phyloP scores from a whole-genome alignment of 768 basidiomycete species.

The Naganishia antarctica region DNA sequence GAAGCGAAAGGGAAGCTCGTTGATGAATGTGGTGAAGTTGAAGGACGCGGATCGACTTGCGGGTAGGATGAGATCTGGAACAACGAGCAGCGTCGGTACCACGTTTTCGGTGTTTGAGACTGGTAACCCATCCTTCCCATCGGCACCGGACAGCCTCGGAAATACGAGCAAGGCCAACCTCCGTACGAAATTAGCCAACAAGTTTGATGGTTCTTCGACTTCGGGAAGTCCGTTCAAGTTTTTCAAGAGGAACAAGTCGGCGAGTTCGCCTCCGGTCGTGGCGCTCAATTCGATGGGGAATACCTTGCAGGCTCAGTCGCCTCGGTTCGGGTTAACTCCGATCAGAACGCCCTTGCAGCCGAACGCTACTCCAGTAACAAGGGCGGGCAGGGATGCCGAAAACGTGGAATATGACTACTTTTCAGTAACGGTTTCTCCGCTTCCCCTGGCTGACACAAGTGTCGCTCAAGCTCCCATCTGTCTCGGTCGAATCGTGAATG shows the following conservation, averaged over 20 bases:
- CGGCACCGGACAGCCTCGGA: neutral
- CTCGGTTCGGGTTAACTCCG: neutral
- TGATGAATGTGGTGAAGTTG: neutral
- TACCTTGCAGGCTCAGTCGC: neutral
- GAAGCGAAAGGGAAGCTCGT: slow-evolving; percentile 15
- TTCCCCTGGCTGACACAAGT: neutral
- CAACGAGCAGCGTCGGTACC: neutral
- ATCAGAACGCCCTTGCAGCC: neutral
- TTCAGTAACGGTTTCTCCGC: neutral
- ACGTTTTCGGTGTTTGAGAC: neutral
- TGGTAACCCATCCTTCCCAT: neutral
- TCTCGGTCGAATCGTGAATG: neutral
- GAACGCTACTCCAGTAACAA: neutral
- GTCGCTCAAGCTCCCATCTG: neutral
- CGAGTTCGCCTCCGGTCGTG: neutral
- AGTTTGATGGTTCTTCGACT: neutral
- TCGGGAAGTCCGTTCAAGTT: neutral
- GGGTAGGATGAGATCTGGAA: neutral
- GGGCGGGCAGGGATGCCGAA: neutral
- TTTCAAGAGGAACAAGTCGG: slow-evolving; percentile 6
- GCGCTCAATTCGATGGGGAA: neutral
- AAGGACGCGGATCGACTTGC: neutral
- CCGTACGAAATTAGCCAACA: neutral
- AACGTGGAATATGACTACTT: neutral
- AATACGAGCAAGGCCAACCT: neutral